Evolutionary conservation across 1,284 basidiomycete genomes (phyloP).

Genomic region (Papiliotrema terrestris): DNA sequence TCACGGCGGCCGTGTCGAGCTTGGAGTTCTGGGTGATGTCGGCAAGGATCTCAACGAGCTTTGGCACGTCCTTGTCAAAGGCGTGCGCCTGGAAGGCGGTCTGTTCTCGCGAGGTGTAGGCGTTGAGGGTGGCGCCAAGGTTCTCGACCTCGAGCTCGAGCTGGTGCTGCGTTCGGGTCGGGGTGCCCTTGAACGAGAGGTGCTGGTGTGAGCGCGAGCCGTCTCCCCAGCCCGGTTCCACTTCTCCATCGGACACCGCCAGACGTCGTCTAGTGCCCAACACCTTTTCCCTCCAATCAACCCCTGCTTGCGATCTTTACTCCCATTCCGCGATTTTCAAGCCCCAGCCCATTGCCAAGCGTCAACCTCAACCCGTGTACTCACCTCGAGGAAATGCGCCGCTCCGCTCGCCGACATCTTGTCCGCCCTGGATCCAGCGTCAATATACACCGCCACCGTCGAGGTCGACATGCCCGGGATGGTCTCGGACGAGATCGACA

Average conservation of each 20-base stretch:
- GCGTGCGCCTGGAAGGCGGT: constrained; percentile 99
- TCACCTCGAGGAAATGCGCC: constrained; percentile 93
- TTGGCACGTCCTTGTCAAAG: constrained; percentile 91
- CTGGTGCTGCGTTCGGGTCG: constrained; percentile 79
- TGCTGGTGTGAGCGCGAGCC: constrained; percentile 20
- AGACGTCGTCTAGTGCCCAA: background rate
- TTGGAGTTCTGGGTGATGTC: constrained; percentile 99
- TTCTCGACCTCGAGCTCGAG: constrained; percentile 98
- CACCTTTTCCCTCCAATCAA: background rate
- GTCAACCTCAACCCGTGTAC: constrained; percentile 12
- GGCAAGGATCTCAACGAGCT: constrained; percentile 92
- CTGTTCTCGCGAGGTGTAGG: constrained; percentile 98
- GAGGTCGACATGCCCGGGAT: constrained; percentile 94
- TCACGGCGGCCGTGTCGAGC: constrained; percentile 82
- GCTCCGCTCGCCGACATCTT: constrained; percentile 91
- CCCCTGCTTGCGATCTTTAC: background rate
- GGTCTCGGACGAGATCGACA: constrained; percentile 88
- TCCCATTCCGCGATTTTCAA: background rate
- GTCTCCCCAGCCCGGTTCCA: too few species aligned
- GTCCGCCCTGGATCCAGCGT: constrained; percentile 95
- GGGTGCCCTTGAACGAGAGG: constrained; percentile 72
- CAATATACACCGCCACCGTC: constrained; percentile 98
- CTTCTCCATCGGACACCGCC: background rate
- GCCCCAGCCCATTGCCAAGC: background rate
- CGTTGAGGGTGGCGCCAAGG: constrained; percentile 95